These are phyloP conservation scores for Chlorella sorokiniana DNA, from an alignment of 139 green algal species.

Conservation along the genomic window DNA sequence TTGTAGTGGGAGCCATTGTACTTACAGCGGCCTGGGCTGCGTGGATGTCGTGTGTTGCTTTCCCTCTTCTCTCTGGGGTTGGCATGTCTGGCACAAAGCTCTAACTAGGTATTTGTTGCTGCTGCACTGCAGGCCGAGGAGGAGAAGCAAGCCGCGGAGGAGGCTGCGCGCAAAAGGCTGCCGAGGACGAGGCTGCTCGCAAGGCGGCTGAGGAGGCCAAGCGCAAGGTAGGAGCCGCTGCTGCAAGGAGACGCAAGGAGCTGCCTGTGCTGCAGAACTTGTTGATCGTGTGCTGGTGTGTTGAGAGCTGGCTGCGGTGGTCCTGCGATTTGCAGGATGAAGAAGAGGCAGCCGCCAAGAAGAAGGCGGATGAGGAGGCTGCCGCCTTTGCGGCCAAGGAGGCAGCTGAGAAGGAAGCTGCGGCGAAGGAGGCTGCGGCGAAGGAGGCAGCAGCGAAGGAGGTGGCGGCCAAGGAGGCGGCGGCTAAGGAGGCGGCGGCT, in stretches of 20 bases:
- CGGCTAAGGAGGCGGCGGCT: background rate
- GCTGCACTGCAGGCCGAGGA: background rate
- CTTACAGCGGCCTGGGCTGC: too few relatives aligned
- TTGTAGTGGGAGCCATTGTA: background rate
- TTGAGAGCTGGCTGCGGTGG: too few relatives aligned
- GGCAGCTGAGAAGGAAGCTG: background rate
- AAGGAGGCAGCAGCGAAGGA: conserved; percentile 25
- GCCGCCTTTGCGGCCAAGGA: background rate
- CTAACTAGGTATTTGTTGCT: background rate
- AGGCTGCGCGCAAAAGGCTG: background rate
- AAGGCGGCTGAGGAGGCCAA: conserved; percentile 6
- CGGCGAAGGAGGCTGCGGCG: background rate
- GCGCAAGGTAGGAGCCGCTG: conserved; percentile 12
- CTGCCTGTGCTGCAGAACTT: too few relatives aligned
- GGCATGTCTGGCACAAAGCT: too few relatives aligned
- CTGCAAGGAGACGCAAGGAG: too few relatives aligned
- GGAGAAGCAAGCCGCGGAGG: background rate
- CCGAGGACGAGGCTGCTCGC: background rate
- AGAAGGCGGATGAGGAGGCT: conserved; percentile 9
- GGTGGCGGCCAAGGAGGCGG: conserved; percentile 5
- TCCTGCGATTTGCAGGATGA: background rate
- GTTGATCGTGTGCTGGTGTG: too few relatives aligned
- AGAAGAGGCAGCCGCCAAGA: conserved; percentile 5
- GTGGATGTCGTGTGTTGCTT: too few relatives aligned
- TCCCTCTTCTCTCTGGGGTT: too few relatives aligned